Conservation (phyloP, 2,329 filamentous ascomycete genomes). For the Annulohypoxylon truncatum region DNA sequence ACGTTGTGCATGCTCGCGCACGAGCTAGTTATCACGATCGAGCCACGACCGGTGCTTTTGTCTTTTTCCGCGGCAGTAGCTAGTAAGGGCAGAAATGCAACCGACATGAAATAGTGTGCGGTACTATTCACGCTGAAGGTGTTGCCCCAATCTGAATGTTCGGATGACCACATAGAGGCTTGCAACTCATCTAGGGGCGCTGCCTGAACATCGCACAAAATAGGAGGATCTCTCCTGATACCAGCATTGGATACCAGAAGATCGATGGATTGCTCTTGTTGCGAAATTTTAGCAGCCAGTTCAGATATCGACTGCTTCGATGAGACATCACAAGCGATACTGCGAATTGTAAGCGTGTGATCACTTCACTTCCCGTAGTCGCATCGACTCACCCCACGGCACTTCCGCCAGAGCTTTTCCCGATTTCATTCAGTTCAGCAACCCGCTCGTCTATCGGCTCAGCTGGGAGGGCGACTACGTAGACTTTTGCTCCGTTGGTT, state of each 20-base stretch:
- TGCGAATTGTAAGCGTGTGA: slow-evolving; percentile 28
- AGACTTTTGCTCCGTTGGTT: slow-evolving; percentile 59
- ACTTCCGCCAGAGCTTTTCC: slow-evolving; percentile 27
- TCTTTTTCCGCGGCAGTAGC: slow-evolving; percentile 53
- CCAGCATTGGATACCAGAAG: background rate
- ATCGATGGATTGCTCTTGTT: slow-evolving; percentile 37
- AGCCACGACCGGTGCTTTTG: slow-evolving; percentile 57
- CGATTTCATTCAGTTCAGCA: slow-evolving; percentile 54
- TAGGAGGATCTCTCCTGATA: slow-evolving; percentile 37
- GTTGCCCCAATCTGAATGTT: slow-evolving; percentile 56
- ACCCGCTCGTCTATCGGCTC: slow-evolving; percentile 56
- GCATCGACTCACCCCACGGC: slow-evolving; percentile 1
- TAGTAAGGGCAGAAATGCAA: slow-evolving; percentile 59
- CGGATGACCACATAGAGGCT: slow-evolving; percentile 60
- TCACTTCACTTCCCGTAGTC: background rate
- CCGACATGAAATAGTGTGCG: slow-evolving; percentile 62
- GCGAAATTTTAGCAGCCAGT: slow-evolving; percentile 49
- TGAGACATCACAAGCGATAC: slow-evolving; percentile 54
- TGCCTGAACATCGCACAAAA: slow-evolving; percentile 57
- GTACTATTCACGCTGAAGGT: slow-evolving; percentile 62
- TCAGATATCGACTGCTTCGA: slow-evolving; percentile 55
- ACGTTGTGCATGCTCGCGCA: slow-evolving; percentile 65
- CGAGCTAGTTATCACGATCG: slow-evolving; percentile 61
- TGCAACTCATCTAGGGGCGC: slow-evolving; percentile 57
- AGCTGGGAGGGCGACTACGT: slow-evolving; percentile 55